Evolutionary conservation across 2,329 filamentous ascomycete species (phyloP).

Genomic region (Colletotrichum sp.): DNA sequence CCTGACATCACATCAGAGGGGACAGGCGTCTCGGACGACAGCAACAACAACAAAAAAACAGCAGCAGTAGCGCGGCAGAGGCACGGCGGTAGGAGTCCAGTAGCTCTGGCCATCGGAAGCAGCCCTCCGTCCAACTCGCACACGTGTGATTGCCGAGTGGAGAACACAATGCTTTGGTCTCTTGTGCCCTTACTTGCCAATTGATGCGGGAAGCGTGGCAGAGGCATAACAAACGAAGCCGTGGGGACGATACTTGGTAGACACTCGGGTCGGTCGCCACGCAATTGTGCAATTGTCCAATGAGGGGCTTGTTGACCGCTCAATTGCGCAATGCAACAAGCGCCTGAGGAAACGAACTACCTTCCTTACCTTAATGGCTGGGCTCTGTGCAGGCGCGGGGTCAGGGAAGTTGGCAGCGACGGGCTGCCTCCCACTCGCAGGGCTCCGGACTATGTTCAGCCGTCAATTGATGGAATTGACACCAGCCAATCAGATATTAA

Average conservation of each 20-base stretch:
- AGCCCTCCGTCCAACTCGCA: not conserved
- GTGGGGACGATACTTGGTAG: not conserved
- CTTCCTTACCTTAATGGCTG: too few relatives aligned
- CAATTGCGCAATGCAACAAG: not conserved
- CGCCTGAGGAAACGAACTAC: not conserved
- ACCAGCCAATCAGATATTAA: not conserved
- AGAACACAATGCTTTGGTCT: not conserved
- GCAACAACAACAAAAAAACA: not conserved
- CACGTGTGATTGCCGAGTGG: not conserved
- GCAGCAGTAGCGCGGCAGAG: not conserved
- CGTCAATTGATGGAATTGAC: not conserved
- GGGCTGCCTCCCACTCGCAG: not conserved
- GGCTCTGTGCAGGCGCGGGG: not conserved
- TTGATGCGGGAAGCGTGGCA: not conserved
- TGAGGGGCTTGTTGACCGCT: not conserved
- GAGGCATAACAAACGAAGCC: not conserved
- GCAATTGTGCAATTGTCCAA: conserved; percentile 13
- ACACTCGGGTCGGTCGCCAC: not conserved
- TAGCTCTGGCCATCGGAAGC: not conserved
- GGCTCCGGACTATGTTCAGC: not conserved
- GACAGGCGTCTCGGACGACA: not conserved
- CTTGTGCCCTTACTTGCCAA: not conserved
- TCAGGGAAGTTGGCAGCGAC: not conserved
- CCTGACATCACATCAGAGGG: not conserved
- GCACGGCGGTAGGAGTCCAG: not conserved